Percentiles rank a stretch among this genome's conserved stretches.
Evolutionary conservation across 2,329 filamentous ascomycete genomes (phyloP).

Genomic region (Malbranchea zuffiana): DNA sequence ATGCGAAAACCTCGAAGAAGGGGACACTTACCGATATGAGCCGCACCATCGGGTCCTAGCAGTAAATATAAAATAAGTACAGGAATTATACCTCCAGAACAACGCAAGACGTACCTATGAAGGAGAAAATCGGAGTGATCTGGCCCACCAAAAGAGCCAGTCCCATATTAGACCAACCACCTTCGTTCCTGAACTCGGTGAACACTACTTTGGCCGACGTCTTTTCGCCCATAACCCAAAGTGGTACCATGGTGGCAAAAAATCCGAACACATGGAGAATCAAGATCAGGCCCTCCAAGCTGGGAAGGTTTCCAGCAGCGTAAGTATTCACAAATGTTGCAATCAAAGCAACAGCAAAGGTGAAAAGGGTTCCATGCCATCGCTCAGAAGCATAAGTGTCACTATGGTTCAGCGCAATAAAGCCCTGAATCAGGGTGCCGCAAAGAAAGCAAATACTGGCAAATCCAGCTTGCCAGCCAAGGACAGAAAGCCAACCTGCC

Average conservation of each 20-base stretch:
- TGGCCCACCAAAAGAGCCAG: constrained; percentile 33
- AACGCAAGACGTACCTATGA: constrained; percentile 22
- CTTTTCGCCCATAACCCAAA: constrained; percentile 34
- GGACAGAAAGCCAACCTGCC: constrained; percentile 31
- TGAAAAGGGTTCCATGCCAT: constrained; percentile 43
- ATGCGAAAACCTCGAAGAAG: background rate
- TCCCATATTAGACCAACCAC: constrained; percentile 35
- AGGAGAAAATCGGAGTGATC: constrained; percentile 27
- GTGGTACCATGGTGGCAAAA: constrained; percentile 41
- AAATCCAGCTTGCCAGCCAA: constrained; percentile 36
- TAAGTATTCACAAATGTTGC: constrained; percentile 36
- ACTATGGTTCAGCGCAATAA: constrained; percentile 29
- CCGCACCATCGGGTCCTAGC: constrained; percentile 24
- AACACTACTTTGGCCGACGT: constrained; percentile 36
- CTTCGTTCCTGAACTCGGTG: constrained; percentile 38
- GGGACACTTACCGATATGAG: constrained; percentile 25
- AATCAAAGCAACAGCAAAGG: constrained; percentile 34
- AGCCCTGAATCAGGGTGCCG: constrained; percentile 28
- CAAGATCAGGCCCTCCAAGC: constrained; percentile 40
- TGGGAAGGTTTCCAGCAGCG: constrained; percentile 34
- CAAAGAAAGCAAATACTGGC: constrained; percentile 28
- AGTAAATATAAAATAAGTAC: background rate
- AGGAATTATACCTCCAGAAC: background rate
- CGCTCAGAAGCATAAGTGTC: constrained; percentile 27
- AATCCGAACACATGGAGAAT: constrained; percentile 44